Evolutionary conservation across 2,329 filamentous ascomycete genomes (phyloP).

Genomic region (Penicillium hordei): DNA sequence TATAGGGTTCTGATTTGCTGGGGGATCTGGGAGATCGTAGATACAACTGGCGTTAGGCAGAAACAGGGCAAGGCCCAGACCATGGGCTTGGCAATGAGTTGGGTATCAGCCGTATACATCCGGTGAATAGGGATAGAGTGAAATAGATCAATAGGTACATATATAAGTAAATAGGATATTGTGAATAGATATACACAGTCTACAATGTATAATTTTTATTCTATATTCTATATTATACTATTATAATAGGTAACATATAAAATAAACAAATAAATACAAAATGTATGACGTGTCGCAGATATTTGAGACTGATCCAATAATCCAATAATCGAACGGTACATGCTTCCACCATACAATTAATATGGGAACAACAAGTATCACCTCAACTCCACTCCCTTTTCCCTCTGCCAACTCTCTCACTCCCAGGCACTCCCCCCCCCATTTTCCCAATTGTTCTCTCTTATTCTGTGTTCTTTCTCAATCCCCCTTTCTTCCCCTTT

Average conservation of each 20-base stretch:
- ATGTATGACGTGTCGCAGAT: conserved; percentile 9
- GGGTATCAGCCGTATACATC: background rate
- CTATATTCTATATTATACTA: no score
- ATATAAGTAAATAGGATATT: no score
- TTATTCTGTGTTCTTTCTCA: background rate
- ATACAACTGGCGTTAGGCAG: background rate
- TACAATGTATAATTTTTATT: no score
- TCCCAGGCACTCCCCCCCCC: background rate
- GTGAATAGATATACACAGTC: background rate
- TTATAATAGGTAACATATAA: no score
- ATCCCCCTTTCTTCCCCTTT: conserved; percentile 4
- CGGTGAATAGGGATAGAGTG: background rate
- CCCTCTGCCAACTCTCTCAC: background rate
- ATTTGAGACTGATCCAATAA: conserved; percentile 11
- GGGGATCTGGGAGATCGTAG: background rate
- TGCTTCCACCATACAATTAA: background rate
- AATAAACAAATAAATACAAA: background rate
- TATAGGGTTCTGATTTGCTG: background rate
- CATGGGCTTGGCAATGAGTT: background rate
- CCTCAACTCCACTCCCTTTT: conserved; percentile 2
- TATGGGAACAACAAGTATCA: conserved; percentile 10
- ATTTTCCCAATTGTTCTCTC: background rate
- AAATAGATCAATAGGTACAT: background rate
- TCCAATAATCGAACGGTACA: background rate
- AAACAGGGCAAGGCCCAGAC: conserved; percentile 2